Conservation (phyloP, 345 rosid genomes). For the Syzygium jambos region DNA sequence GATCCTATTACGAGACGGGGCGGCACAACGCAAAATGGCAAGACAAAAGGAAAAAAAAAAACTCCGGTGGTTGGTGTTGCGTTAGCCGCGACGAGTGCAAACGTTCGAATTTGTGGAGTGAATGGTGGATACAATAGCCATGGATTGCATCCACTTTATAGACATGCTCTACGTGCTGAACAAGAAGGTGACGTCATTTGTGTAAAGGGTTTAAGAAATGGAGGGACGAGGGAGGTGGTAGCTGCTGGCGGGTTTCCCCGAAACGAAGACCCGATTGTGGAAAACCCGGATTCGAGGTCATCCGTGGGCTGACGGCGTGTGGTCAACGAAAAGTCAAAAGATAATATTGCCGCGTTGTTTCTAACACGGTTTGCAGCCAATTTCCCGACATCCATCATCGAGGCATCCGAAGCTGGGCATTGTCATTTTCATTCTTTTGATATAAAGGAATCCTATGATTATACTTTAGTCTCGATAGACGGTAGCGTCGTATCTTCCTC, state of each 20-base stretch:
- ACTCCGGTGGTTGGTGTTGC: not conserved
- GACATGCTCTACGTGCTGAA: too few relatives aligned
- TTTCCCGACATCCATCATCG: not conserved
- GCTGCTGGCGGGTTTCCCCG: too few relatives aligned
- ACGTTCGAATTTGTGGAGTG: not conserved
- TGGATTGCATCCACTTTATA: not conserved
- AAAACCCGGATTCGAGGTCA: too few relatives aligned
- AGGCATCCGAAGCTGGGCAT: not conserved
- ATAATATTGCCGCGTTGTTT: too few relatives aligned
- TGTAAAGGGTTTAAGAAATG: too few relatives aligned
- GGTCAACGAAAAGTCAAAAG: too few relatives aligned
- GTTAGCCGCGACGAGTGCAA: not conserved
- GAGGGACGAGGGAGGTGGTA: too few relatives aligned
- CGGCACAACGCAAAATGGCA: not conserved
- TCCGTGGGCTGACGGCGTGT: too few relatives aligned
- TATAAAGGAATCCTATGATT: not conserved
- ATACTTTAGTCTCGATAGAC: rapidly evolving
- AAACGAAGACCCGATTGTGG: too few relatives aligned
- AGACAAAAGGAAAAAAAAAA: not conserved
- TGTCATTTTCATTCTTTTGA: not conserved
- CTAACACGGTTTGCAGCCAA: not conserved
- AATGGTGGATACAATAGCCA: not conserved
- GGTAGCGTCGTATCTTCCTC: not conserved
- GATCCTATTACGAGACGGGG: too few relatives aligned
- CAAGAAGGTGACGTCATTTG: too few relatives aligned